A percentile compares a stretch with the other conserved stretches of the same genome.
These are phyloP conservation scores for Endothia cerciana DNA, from an alignment of 2,329 filamentous ascomycete genomes.

Conservation along the genomic window DNA sequence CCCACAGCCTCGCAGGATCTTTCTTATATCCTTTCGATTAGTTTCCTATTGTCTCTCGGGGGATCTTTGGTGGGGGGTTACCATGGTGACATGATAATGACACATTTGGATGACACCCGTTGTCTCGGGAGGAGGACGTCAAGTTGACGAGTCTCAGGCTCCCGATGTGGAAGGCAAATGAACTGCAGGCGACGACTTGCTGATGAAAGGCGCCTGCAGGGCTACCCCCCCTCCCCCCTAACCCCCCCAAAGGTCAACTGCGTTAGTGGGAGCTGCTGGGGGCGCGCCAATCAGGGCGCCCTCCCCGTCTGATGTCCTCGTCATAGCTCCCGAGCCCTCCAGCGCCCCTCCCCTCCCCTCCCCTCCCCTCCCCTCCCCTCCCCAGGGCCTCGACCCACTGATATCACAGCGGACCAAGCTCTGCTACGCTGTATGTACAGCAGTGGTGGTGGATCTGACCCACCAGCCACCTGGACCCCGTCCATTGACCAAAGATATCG, in stretches of 20 bases:
- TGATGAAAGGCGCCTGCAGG: no score
- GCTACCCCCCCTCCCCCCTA: no score
- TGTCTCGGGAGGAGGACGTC: not conserved
- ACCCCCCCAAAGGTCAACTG: no score
- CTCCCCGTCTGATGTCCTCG: not conserved
- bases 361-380: not conserved
- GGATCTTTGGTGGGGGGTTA: no score
- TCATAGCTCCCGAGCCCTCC: slow-evolving; percentile 2
- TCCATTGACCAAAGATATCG: slow-evolving; percentile 10
- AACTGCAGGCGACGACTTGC: no score
- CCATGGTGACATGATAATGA: not conserved
- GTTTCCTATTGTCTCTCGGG: not conserved
- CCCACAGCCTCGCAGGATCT: not conserved
- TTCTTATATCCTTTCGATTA: not conserved
- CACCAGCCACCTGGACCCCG: slow-evolving; percentile 4
- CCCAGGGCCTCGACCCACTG: not conserved
- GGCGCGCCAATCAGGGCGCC: not conserved
- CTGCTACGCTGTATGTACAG: no score
- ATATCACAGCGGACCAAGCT: not conserved
- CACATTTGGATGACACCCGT: not conserved
- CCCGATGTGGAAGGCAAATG: no score
- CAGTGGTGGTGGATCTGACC: not conserved
- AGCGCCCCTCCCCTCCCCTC: not conserved
- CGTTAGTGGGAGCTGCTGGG: not conserved
- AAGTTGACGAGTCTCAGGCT: no score